Evolutionary conservation across 495 filamentous ascomycete genomes (phyloP), one percentile per base, ranked within the genome.

Genomic region (Apiosordaria backusii): DNA sequence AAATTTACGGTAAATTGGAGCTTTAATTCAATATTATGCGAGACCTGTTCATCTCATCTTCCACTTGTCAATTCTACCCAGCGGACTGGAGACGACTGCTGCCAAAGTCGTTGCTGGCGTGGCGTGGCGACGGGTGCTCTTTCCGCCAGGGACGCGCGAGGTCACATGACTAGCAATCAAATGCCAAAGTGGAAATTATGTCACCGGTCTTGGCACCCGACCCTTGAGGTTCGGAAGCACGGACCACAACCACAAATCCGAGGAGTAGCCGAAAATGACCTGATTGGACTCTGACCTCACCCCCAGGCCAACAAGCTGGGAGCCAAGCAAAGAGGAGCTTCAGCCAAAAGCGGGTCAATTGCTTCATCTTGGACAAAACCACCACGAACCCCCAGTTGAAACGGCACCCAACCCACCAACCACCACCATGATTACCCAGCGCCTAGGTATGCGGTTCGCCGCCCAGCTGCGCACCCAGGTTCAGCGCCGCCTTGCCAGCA

Each of bases 401-500:
- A 64, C 63, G 55, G 27, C 55, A 27, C 19, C 53, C n/a, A 65
- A 60, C 5, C 60, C 61, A 24, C 50, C 52, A 55, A 21, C 57
- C n/a, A 66, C 40, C 64, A 72, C 45, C n/a, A 92, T 92, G 89
- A 78, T 87, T 71, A 66, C 84, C 69, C 86, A 86, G 75, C 87
- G 87, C 75, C 74, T 86, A 57, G 75, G 82, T 64, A 86, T 84
- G 80, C 87, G 86, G 75, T 77, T 84, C 70, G 71, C 80, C 68
- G 81, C 83, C 72, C 85, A 84, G 77, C 72, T 81, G 65, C 85
- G 83, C 80, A 58, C 78, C 85, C 72, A 83, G 68, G 70, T 86
- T 74, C 89, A 89, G 82, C 88, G 89, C 74, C 89, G 91, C 72
- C 80, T 89, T 70, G 88, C 86, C 78, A 89, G 86, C 81, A 68